A percentile compares a stretch with the other conserved stretches of the same genome.
Evolutionary conservation across 2,329 filamentous ascomycete species (phyloP).

Genomic region (Talaromyces sp.): DNA sequence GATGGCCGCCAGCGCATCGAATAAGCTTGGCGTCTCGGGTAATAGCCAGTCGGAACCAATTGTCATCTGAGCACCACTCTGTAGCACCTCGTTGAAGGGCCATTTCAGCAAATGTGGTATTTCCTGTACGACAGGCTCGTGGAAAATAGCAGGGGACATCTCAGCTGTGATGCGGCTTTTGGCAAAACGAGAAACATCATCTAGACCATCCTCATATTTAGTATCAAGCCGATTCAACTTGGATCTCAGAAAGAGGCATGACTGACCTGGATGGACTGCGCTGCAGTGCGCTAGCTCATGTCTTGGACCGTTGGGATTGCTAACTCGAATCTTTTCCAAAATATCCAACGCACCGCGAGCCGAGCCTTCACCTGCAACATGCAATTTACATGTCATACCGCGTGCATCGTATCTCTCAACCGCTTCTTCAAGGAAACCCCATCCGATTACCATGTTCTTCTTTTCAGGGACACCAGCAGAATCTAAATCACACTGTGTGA

Average conservation of each 20-base stretch:
- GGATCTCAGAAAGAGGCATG: background rate
- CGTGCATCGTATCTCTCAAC: conserved; percentile 32
- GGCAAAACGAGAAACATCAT: conserved; percentile 33
- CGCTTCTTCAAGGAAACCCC: conserved; percentile 23
- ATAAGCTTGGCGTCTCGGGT: conserved; percentile 9
- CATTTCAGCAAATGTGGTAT: conserved; percentile 29
- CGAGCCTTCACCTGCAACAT: conserved; percentile 35
- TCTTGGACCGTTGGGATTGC: conserved; percentile 29
- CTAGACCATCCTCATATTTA: conserved; percentile 21
- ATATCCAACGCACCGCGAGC: conserved; percentile 35
- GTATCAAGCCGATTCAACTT: background rate
- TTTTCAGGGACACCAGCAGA: conserved; percentile 28
- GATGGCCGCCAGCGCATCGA: conserved; percentile 12
- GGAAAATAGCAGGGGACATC: conserved; percentile 26
- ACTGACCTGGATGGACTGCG: background rate
- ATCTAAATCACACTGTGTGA: conserved; percentile 31
- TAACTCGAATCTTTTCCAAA: conserved; percentile 29
- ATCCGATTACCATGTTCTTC: conserved; percentile 18
- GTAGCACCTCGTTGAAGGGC: conserved; percentile 32
- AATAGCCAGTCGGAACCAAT: conserved; percentile 31
- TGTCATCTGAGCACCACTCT: conserved; percentile 30
- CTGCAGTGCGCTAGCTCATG: conserved; percentile 29
- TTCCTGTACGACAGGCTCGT: conserved; percentile 31
- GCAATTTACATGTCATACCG: conserved; percentile 39
- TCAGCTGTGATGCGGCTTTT: conserved; percentile 36